Conservation (phyloP, 192 early-diverging fungal genomes). For the Backusella parvicylindrica region DNA sequence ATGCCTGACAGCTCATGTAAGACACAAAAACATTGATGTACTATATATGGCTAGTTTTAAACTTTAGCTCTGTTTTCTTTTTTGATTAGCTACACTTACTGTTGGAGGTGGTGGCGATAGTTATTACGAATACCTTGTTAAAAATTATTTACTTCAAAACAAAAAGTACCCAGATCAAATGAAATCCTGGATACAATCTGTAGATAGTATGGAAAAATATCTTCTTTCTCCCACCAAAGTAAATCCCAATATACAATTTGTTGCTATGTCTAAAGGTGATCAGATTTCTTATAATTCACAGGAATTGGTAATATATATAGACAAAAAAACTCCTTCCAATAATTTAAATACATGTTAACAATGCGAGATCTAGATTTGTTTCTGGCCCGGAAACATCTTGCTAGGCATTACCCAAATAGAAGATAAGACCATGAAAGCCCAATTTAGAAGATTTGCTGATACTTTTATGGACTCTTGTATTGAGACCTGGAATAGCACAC, state of each 20-base stretch:
- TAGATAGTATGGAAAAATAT: conserved; percentile 17
- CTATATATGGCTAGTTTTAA: background rate
- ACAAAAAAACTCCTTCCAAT: background rate
- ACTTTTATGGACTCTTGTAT: conserved; percentile 41
- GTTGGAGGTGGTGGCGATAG: conserved; percentile 48
- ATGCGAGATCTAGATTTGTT: conserved; percentile 37
- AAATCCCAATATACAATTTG: conserved; percentile 3
- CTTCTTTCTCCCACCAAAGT: conserved; percentile 7
- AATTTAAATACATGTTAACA: background rate
- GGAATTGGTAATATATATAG: conserved; percentile 13
- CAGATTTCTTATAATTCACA: background rate
- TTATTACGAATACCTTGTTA: conserved; percentile 57
- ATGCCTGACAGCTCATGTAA: background rate
- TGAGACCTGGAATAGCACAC: conserved; percentile 33
- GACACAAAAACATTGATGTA: background rate
- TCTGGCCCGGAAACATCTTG: conserved; percentile 44
- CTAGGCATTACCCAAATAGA: conserved; percentile 39
- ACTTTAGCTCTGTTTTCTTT: background rate
- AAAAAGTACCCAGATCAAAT: conserved; percentile 18
- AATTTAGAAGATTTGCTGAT: conserved; percentile 33
- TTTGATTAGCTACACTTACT: conserved; percentile 24
- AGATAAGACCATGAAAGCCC: conserved; percentile 6
- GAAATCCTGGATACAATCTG: conserved; percentile 29
- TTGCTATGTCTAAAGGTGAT: background rate
- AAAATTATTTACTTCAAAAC: conserved; percentile 41